phyloP scores from a whole-genome alignment of 2,329 filamentous ascomycete genomes.

The Colletotrichum gigasporum region DNA sequence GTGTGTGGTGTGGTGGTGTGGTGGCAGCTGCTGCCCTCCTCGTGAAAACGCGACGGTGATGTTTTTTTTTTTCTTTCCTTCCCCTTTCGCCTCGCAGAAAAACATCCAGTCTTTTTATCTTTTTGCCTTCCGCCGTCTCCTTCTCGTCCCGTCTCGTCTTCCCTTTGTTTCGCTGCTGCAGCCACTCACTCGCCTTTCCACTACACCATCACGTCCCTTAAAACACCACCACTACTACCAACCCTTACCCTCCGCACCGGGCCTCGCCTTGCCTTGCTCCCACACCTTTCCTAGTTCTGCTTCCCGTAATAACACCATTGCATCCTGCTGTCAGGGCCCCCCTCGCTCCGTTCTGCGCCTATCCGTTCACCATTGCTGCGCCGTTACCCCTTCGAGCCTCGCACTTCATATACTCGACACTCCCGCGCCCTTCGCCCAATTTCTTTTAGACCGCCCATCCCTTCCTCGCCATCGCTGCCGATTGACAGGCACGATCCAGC shows the following conservation, averaged over 20 bases:
- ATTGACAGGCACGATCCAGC: neutral
- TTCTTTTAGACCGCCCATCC: neutral
- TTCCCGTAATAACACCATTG: constrained; percentile 14
- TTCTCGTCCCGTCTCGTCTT: neutral
- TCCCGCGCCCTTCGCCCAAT: neutral
- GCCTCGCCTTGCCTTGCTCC: too few species aligned
- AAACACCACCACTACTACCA: neutral
- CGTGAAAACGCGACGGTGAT: neutral
- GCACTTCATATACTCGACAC: constrained; percentile 20
- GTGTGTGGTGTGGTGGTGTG: neutral
- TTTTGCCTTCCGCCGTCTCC: neutral
- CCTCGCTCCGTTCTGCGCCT: neutral
- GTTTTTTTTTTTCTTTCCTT: neutral
- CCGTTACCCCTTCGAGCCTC: constrained; percentile 3
- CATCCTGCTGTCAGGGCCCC: neutral
- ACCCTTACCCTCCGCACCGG: neutral
- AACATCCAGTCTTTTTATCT: neutral
- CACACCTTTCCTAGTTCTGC: neutral
- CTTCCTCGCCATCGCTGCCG: neutral
- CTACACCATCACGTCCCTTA: neutral
- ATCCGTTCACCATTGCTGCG: neutral
- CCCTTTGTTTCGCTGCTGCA: neutral
- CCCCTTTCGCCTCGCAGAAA: neutral
- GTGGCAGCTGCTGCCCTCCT: constrained; percentile 2
- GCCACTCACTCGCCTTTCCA: neutral